A percentile compares a stretch with the other conserved stretches of the same genome.
Evolutionary conservation across 176 grass and related monocot genomes (phyloP).

Genomic region (Eleusine indica): DNA sequence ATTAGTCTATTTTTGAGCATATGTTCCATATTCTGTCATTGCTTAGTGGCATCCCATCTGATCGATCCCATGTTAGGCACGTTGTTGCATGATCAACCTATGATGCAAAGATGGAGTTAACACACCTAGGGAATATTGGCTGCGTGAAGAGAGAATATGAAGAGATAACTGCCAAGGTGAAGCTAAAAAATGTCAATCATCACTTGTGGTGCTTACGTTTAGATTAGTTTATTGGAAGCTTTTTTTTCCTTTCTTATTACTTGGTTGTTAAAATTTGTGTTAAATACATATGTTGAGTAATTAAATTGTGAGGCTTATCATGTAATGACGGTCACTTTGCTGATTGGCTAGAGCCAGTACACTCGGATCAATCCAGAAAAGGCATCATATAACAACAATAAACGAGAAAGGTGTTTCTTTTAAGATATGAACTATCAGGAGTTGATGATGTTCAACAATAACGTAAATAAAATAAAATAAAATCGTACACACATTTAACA

Average conservation of each 20-base stretch:
- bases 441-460: not conserved
- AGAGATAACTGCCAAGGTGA: conserved; percentile 22
- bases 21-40: conserved; percentile 42
- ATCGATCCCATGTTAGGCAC: conserved; percentile 31
- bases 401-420: not conserved
- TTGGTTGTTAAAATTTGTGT: not conserved
- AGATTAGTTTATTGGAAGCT: not conserved
- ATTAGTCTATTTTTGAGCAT: conserved; percentile 29
- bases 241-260: not conserved
- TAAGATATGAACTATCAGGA: not conserved
- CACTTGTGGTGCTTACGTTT: not conserved
- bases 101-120: conserved; percentile 29
- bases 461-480: not conserved
- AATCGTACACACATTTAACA: not conserved
- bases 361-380: not conserved
- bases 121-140: conserved; percentile 40
- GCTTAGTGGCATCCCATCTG: conserved; percentile 45
- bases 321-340: not conserved
- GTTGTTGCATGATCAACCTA: conserved; percentile 17
- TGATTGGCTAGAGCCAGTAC: not conserved
- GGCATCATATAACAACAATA: not conserved
- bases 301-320: not conserved
- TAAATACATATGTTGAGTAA: not conserved
- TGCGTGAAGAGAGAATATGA: conserved; percentile 1
- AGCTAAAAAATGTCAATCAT: conserved; percentile 1